Evolutionary conservation across 805 yeast genomes (phyloP), one percentile per base, ranked within the genome.

Genomic region (Saccharomycopsis amapae): DNA sequence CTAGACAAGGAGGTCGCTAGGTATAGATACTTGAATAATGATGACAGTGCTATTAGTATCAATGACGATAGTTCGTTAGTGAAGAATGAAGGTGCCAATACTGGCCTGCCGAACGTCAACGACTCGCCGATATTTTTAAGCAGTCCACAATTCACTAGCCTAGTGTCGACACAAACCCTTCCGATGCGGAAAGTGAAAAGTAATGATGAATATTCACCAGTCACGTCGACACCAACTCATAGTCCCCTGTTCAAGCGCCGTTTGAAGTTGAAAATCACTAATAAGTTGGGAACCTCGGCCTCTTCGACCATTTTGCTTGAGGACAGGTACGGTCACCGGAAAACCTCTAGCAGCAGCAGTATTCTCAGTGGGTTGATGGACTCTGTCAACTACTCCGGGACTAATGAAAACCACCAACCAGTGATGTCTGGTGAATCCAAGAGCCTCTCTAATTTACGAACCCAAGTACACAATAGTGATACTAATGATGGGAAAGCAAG

Each of bases 311-410:
- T 46, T 9, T 18, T 42, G n/a, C 22, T 35, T 7, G 44, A 24
- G 41, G 24, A 22, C 24, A 25, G n/a, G 15, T 17, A 19, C 9
- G 45, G 49, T n/a, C 52, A 48, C 33, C 32, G 49, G 3, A 48
- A 37, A 38, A 38, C 44, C 15, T 9, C 44, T 18, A 46, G 46
- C 22, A 43, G 35, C 28, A 32, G 30, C 12, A 42, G 46, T 22
- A 34, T 28, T 30, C 12, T 12, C 17, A 23, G 13, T 28, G 20
- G 25, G 20, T n/a, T 12, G 5, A 6, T 17, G 5, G 7, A 12
- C 19, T 6, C 24, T 5, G 6, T 24, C 10, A n/a, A 7, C 12
- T 35, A 7, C 15, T 24, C 23, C 3, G 15, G 20, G 4, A 23
- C 19, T n/a, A 15, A 12, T 23, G 15, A 23, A 19, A 42, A 17